phyloP scores from a whole-genome alignment of 257 asterid genomes.

The Fraxinus anomala region DNA sequence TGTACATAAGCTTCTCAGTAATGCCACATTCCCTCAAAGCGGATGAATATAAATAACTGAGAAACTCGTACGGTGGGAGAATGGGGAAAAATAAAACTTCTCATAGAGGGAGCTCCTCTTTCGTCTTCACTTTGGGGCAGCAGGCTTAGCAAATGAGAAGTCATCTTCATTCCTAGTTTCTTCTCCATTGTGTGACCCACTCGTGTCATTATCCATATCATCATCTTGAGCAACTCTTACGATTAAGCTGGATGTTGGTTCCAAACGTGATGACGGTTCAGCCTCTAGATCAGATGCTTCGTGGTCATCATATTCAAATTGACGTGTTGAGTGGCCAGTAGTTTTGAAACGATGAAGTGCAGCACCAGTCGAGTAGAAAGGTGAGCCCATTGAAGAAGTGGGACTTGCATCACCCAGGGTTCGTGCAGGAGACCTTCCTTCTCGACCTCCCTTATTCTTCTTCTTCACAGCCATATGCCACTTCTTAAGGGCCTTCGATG shows the following conservation, averaged over 20 bases:
- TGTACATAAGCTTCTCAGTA: slow-evolving; percentile 17
- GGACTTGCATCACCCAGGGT: slow-evolving; percentile 66
- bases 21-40: slow-evolving; percentile 15
- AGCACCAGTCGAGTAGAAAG: slow-evolving; percentile 51
- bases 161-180: slow-evolving; percentile 52
- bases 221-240: slow-evolving; percentile 36
- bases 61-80: neutral
- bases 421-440: slow-evolving; percentile 55
- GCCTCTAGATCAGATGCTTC: slow-evolving; percentile 57
- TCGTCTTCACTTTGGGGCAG: slow-evolving; percentile 39
- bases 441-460: slow-evolving; percentile 44
- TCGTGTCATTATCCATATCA: slow-evolving; percentile 35
- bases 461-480: slow-evolving; percentile 93
- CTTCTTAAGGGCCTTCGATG: slow-evolving; percentile 81
- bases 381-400: slow-evolving; percentile 62
- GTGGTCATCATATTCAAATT: slow-evolving; percentile 38
- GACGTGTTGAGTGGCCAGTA: slow-evolving; percentile 57
- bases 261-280: slow-evolving; percentile 56
- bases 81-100: neutral
- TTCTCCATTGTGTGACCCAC: slow-evolving; percentile 15
- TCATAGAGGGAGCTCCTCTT: neutral
- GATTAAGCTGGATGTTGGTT: slow-evolving; percentile 45
- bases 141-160: slow-evolving; percentile 72
- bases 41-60: slow-evolving; percentile 9
- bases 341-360: slow-evolving; percentile 71